Percentiles rank a stretch among this genome's conserved stretches.
These are phyloP conservation scores for Colletotrichum sp. DNA, from an alignment of 2,329 filamentous ascomycete genomes.

Conservation along the genomic window DNA sequence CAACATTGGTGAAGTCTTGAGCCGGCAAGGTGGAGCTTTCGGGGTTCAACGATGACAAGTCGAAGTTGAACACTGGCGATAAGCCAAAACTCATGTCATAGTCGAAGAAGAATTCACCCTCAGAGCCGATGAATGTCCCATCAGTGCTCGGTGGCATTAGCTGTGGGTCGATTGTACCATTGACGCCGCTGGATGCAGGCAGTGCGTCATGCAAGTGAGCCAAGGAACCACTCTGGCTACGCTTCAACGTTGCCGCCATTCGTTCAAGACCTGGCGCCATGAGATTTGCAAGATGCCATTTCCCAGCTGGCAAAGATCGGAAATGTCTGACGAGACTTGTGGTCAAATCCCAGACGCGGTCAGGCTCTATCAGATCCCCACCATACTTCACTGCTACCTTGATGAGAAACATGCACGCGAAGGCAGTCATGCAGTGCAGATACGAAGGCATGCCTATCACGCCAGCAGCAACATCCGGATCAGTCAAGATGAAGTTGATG, in stretches of 20 bases:
- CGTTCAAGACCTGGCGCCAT: slow-evolving; percentile 52
- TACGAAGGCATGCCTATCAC: slow-evolving; percentile 54
- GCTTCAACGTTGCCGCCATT: slow-evolving; percentile 31
- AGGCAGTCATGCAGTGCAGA: slow-evolving; percentile 57
- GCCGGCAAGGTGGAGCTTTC: not conserved
- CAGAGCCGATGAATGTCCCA: not conserved
- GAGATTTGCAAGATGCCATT: slow-evolving; percentile 49
- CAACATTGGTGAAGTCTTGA: not conserved
- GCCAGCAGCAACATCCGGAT: slow-evolving; percentile 44
- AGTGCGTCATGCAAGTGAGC: not conserved
- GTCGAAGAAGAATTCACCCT: slow-evolving; percentile 22
- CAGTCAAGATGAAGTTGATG: slow-evolving; percentile 47
- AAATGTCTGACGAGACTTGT: slow-evolving; percentile 43
- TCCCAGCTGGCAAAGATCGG: slow-evolving; percentile 43
- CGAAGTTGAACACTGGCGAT: slow-evolving; percentile 32
- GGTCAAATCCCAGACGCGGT: slow-evolving; percentile 40
- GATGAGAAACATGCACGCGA: slow-evolving; percentile 57
- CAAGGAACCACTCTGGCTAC: not conserved
- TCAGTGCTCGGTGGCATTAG: not conserved
- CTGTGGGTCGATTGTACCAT: not conserved
- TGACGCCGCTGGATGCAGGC: not conserved
- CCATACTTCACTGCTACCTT: slow-evolving; percentile 50
- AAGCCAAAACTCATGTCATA: slow-evolving; percentile 33
- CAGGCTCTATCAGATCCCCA: slow-evolving; percentile 40
- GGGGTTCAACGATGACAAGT: slow-evolving; percentile 22